These are phyloP conservation scores for Lentinula boryana DNA, from an alignment of 768 basidiomycete species.

Conservation along the genomic window DNA sequence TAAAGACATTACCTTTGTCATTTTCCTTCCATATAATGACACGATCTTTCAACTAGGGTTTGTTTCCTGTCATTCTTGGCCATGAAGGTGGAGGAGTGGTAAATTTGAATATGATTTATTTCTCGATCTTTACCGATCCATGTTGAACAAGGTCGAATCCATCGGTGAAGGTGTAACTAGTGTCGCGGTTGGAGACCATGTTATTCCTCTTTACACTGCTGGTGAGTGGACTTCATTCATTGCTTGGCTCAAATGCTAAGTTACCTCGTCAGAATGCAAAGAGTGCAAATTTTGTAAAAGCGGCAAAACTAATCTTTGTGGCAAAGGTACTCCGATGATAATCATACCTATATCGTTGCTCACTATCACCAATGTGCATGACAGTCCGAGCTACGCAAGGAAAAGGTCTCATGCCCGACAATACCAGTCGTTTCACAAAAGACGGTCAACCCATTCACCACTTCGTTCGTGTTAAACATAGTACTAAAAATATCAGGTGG, in stretches of 20 bases:
- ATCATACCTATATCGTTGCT: background rate
- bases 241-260: background rate
- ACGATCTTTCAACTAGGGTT: constrained; percentile 42
- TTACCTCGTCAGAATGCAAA: constrained; percentile 62
- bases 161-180: constrained; percentile 91
- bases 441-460: constrained; percentile 85
- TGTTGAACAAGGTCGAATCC: constrained; percentile 74
- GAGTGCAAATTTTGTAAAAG: constrained; percentile 99
- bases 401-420: constrained; percentile 92
- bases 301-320: constrained; percentile 98
- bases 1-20: constrained; percentile 18
- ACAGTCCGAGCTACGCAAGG: constrained; percentile 91
- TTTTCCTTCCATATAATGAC: constrained; percentile 1
- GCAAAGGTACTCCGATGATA: constrained; percentile 54
- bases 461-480: constrained; percentile 58
- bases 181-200: constrained; percentile 83
- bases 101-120: constrained; percentile 12
- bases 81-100: constrained; percentile 93
- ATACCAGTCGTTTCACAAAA: constrained; percentile 79
- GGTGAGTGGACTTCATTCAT: constrained; percentile 36
- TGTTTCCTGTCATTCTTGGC: constrained; percentile 90
- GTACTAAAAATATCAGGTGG: no score
- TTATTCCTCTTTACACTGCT: constrained; percentile 94
- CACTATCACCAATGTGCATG: background rate
- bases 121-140: constrained; percentile 2